Conservation (phyloP, 192 early-diverging fungal species). For the Coemansia sp. region DNA sequence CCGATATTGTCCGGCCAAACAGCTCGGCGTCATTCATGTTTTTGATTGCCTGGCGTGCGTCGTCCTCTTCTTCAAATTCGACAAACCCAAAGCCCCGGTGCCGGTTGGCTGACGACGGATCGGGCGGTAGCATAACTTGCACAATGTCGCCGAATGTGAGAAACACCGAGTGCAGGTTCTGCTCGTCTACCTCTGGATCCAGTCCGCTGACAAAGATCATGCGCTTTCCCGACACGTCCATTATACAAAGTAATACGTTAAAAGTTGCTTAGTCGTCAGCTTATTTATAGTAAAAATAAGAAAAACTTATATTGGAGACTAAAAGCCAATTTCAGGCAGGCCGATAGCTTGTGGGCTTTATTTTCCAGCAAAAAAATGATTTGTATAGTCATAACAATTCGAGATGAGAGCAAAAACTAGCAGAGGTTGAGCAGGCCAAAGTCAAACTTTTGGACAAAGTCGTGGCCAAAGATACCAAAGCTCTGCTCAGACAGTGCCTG, state of each 20-base stretch:
- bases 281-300: background rate
- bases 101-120: conserved; percentile 71
- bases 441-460: conserved; percentile 36
- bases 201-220: conserved; percentile 68
- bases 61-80: conserved; percentile 82
- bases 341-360: too few species aligned
- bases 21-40: conserved; percentile 94
- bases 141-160: conserved; percentile 96
- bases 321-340: background rate
- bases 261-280: background rate
- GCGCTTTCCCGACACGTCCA: conserved; percentile 38
- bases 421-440: conserved; percentile 10
- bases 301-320: background rate
- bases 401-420: background rate
- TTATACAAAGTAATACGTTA: background rate
- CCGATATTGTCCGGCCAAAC: conserved; percentile 85
- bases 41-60: conserved; percentile 86
- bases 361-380: too few species aligned
- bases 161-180: conserved; percentile 83
- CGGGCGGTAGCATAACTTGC: conserved; percentile 80
- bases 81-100: conserved; percentile 97
- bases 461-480: conserved; percentile 41
- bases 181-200: conserved; percentile 73
- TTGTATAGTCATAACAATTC: background rate
- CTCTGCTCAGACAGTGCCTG: conserved; percentile 30